Evolutionary conservation across 345 rosid species (phyloP), one percentile per base, ranked within the genome.

Genomic region (Eucalyptus guilfoylei): DNA sequence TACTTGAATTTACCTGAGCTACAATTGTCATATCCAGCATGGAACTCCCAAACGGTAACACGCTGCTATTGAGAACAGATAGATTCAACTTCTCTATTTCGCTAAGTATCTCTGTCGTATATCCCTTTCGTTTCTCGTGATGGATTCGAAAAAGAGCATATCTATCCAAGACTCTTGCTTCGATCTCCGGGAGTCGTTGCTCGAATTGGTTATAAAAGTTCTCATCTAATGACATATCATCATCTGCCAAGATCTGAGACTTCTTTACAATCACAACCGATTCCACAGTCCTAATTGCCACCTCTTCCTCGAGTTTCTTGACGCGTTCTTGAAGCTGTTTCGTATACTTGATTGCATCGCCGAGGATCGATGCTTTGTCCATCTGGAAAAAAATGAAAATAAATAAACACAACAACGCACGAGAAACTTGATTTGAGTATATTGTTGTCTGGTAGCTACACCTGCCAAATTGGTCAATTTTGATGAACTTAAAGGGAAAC

Each of bases 291-390:
- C 88, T 94, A 89, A 64, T 92, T n/a, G 94, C 89, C 60, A 92
- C 87, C 90, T 94, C 93, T 85, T 94, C 96, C 67, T 96, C 96
- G 3, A 97, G 94, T 28, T 87, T 88, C 88, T 90, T 91, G 48
- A 95, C 92, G 19, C 94, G 96, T 89, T 95, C 98, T 92, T 96
- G 96, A 32, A 96, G 96, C 14, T 95, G 92, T 88, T 94, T 94
- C 89, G 94, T 23, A 88, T 94, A 94, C 89, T 94, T 93, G 76
- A 93, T 93, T 13, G 98, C 95, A 11, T 96, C 95, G 50, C 92
- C 96, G 23, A 97, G 95, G 54, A 97, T 90, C 6, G 99, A 94
- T 34, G 96, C 91, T 90, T 95, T 97, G 90, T 96, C 99, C 86
- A 92, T 91, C 98, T 97, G 92, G 10, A 47, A 30, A 12, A 17